Percentiles rank a stretch among this genome's conserved stretches.
These are phyloP conservation scores for Tagetes erecta DNA, from an alignment of 129 eudicot species.

Conservation along the genomic window DNA sequence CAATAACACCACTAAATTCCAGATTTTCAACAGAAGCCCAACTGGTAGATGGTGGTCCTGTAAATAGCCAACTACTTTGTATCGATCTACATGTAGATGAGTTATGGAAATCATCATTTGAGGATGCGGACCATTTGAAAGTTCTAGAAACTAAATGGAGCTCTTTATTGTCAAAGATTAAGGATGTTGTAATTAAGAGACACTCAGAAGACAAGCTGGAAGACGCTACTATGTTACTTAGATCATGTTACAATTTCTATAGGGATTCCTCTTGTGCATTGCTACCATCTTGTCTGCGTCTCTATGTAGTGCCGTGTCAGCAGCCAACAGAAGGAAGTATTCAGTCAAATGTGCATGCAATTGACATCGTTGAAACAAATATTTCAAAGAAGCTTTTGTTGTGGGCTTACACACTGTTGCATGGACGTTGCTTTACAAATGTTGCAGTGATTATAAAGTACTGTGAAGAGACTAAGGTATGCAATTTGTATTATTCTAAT, in stretches of 20 bases:
- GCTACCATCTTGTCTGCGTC: slow-evolving; percentile 78
- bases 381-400: slow-evolving; percentile 78
- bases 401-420: slow-evolving; percentile 91
- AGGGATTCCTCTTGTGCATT: slow-evolving; percentile 74
- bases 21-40: slow-evolving; percentile 48
- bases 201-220: slow-evolving; percentile 79
- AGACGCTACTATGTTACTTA: slow-evolving; percentile 63
- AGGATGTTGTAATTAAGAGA: slow-evolving; percentile 74
- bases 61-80: slow-evolving; percentile 64
- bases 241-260: slow-evolving; percentile 79
- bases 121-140: slow-evolving; percentile 61
- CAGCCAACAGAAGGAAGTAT: slow-evolving; percentile 51
- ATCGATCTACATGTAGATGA: slow-evolving; percentile 75
- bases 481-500: neutral
- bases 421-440: slow-evolving; percentile 68
- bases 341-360: slow-evolving; percentile 60
- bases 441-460: slow-evolving; percentile 69
- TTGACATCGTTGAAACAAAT: slow-evolving; percentile 68
- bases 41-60: slow-evolving; percentile 39
- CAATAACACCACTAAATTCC: slow-evolving; percentile 68
- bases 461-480: slow-evolving; percentile 96
- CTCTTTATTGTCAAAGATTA: slow-evolving; percentile 64
- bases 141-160: slow-evolving; percentile 69
- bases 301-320: slow-evolving; percentile 74
- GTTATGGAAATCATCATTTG: slow-evolving; percentile 78